These are phyloP conservation scores for Emmonsiellopsis sp. DNA, from an alignment of 2,329 filamentous ascomycete genomes.

Conservation along the genomic window DNA sequence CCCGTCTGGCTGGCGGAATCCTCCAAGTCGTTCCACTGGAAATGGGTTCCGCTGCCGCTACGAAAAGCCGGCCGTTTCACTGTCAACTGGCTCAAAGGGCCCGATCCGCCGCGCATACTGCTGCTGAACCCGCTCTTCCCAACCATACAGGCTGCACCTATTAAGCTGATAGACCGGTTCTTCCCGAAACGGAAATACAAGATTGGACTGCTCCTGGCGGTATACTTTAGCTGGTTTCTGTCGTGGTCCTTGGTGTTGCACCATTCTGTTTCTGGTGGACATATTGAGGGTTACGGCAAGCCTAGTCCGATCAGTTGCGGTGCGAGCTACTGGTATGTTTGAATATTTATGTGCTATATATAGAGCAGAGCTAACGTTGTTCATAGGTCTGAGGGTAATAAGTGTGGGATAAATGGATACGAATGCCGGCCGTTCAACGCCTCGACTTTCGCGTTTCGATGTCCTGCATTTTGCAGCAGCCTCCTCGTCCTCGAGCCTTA, in stretches of 20 bases:
- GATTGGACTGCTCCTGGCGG: conserved; percentile 29
- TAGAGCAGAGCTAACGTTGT: background rate
- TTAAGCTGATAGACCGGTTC: conserved; percentile 33
- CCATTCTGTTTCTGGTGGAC: conserved; percentile 36
- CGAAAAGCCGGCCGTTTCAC: conserved; percentile 35
- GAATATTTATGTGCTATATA: background rate
- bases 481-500: conserved; percentile 41
- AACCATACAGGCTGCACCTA: conserved; percentile 36
- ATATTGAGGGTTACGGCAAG: conserved; percentile 40
- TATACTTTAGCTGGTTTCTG: conserved; percentile 39
- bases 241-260: conserved; percentile 37
- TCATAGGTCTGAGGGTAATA: conserved; percentile 31
- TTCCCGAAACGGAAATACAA: conserved; percentile 39
- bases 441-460: conserved; percentile 44
- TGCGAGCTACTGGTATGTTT: conserved; percentile 35
- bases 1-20: conserved; percentile 41
- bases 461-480: conserved; percentile 44
- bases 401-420: conserved; percentile 46
- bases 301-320: conserved; percentile 37
- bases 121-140: conserved; percentile 39
- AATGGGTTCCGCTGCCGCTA: conserved; percentile 38
- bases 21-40: conserved; percentile 37
- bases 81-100: conserved; percentile 38
- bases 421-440: conserved; percentile 46
- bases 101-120: conserved; percentile 36